Conservation (phyloP, 2,329 filamentous ascomycete species). For the Talaromyces sp. region DNA sequence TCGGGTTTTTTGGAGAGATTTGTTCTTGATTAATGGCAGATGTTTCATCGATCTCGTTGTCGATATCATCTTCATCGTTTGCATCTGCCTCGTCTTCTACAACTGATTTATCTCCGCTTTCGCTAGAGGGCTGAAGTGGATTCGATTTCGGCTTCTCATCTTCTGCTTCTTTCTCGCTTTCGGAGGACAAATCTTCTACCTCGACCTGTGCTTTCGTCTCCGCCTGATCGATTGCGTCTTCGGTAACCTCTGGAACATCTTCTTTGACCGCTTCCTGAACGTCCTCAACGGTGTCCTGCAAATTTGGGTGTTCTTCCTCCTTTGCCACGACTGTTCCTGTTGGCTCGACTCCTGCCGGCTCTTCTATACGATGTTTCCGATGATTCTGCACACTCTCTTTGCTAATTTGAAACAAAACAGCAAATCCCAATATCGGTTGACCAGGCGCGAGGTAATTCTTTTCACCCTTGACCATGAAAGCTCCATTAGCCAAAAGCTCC, state of each 20-base stretch:
- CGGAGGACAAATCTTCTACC: slow-evolving; percentile 8
- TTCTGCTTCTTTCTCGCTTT: slow-evolving; percentile 15
- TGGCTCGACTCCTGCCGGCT: slow-evolving; percentile 21
- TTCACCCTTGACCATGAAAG: slow-evolving; percentile 76
- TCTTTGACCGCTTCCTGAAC: slow-evolving; percentile 22
- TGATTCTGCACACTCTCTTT: slow-evolving; percentile 81
- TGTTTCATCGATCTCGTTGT: slow-evolving; percentile 6
- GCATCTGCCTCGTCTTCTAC: slow-evolving; percentile 32
- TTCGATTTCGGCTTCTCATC: slow-evolving; percentile 14
- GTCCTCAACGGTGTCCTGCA: slow-evolving; percentile 19
- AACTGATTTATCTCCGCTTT: background rate
- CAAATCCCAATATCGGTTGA: slow-evolving; percentile 82
- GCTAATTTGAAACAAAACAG: slow-evolving; percentile 81
- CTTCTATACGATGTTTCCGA: slow-evolving; percentile 63
- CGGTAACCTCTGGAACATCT: background rate
- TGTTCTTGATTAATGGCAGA: background rate
- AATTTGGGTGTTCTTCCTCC: background rate
- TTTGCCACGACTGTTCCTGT: background rate
- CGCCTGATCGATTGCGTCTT: background rate
- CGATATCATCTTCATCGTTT: background rate
- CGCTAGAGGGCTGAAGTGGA: slow-evolving; percentile 20
- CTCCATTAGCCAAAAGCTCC: slow-evolving; percentile 73
- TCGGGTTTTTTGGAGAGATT: background rate
- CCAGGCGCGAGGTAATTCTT: slow-evolving; percentile 90
- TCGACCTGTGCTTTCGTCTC: background rate